These are phyloP conservation scores for Phycomyces nitens DNA, from an alignment of 192 early-diverging fungal genomes.

Conservation along the genomic window DNA sequence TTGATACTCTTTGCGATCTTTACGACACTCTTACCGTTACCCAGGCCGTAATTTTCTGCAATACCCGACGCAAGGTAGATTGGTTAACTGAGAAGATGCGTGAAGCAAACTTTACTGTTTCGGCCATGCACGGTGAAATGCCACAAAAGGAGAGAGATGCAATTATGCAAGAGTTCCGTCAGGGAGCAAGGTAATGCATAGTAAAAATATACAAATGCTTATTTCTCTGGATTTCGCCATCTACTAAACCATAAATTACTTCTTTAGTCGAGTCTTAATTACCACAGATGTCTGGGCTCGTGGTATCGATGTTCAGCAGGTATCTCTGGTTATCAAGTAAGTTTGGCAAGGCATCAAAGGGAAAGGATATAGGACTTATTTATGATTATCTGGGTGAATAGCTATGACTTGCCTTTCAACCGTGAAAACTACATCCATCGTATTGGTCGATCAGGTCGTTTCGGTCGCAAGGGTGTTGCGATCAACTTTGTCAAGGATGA, in stretches of 20 bases:
- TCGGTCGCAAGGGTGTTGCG: constrained; percentile 98
- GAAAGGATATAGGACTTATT: background rate
- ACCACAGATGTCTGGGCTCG: constrained; percentile 98
- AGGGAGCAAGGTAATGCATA: constrained; percentile 64
- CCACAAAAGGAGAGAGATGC: constrained; percentile 95
- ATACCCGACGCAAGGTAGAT: constrained; percentile 93
- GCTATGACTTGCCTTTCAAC: constrained; percentile 93
- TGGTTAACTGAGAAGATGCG: constrained; percentile 97
- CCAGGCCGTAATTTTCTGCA: constrained; percentile 99
- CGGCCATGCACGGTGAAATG: constrained; percentile 99
- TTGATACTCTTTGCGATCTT: constrained; percentile 95
- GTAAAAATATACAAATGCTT: constrained; percentile 7
- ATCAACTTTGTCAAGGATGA: constrained; percentile 98
- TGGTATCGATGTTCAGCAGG: constrained; percentile 99
- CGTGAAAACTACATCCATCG: constrained; percentile 99
- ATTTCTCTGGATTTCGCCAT: background rate
- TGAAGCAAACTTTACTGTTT: constrained; percentile 95
- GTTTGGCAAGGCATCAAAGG: background rate
- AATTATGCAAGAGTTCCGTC: constrained; percentile 96
- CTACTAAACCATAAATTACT: background rate
- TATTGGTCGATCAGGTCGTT: constrained; percentile 96
- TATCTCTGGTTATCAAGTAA: constrained; percentile 87
- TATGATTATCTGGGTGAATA: constrained; percentile 1
- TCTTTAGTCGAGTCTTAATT: constrained; percentile 85
- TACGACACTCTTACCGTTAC: constrained; percentile 97